phyloP scores from a whole-genome alignment of 75 land plant species.

The Cupressus sempervirens region DNA sequence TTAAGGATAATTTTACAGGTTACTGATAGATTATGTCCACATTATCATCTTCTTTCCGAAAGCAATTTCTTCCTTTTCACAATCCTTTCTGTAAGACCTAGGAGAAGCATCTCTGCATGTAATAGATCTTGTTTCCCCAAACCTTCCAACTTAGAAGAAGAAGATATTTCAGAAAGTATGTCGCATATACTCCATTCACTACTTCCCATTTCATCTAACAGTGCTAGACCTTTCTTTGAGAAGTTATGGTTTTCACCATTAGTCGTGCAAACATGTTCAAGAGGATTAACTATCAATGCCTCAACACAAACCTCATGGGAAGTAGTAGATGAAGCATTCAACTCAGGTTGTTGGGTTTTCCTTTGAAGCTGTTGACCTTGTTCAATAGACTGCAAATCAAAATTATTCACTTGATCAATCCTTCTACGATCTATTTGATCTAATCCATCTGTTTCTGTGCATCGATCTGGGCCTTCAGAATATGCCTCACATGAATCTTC shows the following conservation, averaged over 20 bases:
- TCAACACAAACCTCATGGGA: conserved; percentile 2
- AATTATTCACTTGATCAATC: not conserved
- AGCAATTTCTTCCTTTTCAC: conserved; percentile 4
- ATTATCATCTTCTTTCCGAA: not conserved
- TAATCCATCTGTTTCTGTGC: not conserved
- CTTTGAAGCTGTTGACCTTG: not conserved
- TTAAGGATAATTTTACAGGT: not conserved
- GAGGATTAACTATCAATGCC: conserved; percentile 6
- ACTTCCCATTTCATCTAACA: conserved; percentile 10
- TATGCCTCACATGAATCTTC: conserved; percentile 7
- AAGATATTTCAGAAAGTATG: conserved; percentile 5
- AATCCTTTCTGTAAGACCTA: not conserved
- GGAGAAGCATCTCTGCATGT: not conserved
- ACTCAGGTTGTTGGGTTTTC: not conserved
- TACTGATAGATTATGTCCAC: not conserved
- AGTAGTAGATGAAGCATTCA: conserved; percentile 7
- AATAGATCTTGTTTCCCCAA: conserved; percentile 10
- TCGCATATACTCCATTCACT: conserved; percentile 4
- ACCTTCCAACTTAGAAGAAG: conserved; percentile 5
- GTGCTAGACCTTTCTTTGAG: conserved; percentile 5
- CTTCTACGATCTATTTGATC: not conserved
- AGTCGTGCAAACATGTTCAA: not conserved
- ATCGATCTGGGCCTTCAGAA: conserved; percentile 4
- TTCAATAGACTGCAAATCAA: conserved; percentile 1
- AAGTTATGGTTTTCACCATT: not conserved